phyloP scores from a whole-genome alignment of 169 alveolate genomes.

The Toxoplasma gondii region DNA sequence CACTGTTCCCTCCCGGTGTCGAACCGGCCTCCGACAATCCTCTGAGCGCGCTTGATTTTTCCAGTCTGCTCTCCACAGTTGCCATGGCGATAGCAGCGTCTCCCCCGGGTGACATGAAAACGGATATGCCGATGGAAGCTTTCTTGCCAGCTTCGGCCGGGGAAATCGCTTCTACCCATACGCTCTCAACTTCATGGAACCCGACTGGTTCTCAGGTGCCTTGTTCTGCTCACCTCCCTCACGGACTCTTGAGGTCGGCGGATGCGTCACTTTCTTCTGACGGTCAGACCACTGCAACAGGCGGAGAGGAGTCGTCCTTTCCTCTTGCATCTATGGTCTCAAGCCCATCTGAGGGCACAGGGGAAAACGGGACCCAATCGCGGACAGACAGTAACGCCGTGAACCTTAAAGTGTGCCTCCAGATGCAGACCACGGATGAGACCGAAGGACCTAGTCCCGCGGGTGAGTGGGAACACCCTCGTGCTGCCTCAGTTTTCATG shows the following conservation, averaged over 20 bases:
- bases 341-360: no score
- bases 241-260: background rate
- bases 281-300: background rate
- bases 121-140: background rate
- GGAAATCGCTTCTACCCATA: background rate
- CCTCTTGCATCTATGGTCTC: no score
- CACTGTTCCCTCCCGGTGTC: background rate
- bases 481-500: no score
- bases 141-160: background rate
- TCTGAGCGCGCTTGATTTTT: background rate
- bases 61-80: slow-evolving; percentile 25
- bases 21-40: background rate
- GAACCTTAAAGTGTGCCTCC: no score
- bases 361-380: no score
- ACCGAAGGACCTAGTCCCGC: no score
- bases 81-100: slow-evolving; percentile 36
- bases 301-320: background rate
- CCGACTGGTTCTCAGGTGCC: background rate
- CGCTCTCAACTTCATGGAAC: background rate
- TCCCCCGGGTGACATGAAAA: background rate
- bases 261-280: background rate
- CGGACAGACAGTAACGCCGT: no score
- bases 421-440: no score
- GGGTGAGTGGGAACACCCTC: no score
- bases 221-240: background rate